Base-by-base conservation (phyloP, 2,329 filamentous ascomycete species). In the Chrysoporthe cubensis region DNA sequence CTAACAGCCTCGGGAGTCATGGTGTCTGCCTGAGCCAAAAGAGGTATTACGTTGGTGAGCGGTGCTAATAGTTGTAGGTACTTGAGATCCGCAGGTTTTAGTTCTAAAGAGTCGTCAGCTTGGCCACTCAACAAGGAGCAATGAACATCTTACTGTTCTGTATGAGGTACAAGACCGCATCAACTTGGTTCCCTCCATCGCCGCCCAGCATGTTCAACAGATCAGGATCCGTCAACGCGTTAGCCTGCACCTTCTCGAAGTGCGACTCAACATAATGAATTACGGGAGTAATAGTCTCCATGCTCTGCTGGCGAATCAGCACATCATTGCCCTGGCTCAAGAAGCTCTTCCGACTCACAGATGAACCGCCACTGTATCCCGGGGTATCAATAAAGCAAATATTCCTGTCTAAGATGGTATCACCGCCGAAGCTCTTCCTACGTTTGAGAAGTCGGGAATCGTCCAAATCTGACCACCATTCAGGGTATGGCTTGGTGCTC, bases 301-400 rank as follows among this genome's bases (percentile, higher is more conserved):
- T 84, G 64, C 80, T 79, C 83, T 84, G 73, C 71, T 72, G 68
- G 62, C 52, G 4, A 66, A 66, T 66, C 32, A 57, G 56, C 42
- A 40, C 32, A 13, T n/a, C 21, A 16, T 32, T 26, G n/a, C 75
- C 14, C 54, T 54, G 54, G 42, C 32, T 13, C 56, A 37, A 32
- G 34, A 13, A 54, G 16, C 59, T 26, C 16, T 58, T 32, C 57
- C 52, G 1, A 78, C 85, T 69, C 78, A 88, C 84, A 48, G 85
- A 86, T 58, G 81, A 82, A 58, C 83, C 84, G 71, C 76, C 80
- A 52, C 83, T 80, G 77, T 87, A 88, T 14, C 90, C 89, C 13
- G 91, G 88, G 2, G 92, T 95, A 79, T 98, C 95, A 67, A 97
- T 89, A 76, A 99, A 97, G 78, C 93, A 97, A 5, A 99, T 80